Conservation (phyloP, 768 basidiomycete genomes). For the Russula brevipes region DNA sequence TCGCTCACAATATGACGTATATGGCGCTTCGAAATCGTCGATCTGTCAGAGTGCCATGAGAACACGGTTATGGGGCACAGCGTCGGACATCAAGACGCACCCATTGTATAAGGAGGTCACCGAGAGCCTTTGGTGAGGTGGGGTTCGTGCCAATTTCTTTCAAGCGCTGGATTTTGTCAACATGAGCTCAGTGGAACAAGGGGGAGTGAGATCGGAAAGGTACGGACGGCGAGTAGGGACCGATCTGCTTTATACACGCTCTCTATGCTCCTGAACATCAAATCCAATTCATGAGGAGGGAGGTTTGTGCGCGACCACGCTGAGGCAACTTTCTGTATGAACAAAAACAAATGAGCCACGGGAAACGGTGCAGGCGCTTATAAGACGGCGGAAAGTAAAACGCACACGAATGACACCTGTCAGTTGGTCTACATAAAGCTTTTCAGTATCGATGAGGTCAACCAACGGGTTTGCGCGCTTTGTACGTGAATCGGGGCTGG, state of each 20-base stretch:
- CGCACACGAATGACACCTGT: conserved; percentile 87
- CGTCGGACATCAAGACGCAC: conserved; percentile 43
- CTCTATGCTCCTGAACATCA: conserved; percentile 93
- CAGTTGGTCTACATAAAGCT: conserved; percentile 83
- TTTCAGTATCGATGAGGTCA: conserved; percentile 94
- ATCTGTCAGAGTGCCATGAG: conserved; percentile 50
- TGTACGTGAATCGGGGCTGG: conserved; percentile 40
- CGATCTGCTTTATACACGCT: conserved; percentile 90
- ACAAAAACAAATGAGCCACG: background rate
- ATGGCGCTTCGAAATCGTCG: conserved; percentile 84
- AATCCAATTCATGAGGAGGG: conserved; percentile 85
- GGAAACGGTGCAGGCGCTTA: conserved; percentile 2
- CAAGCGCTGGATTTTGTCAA: conserved; percentile 56
- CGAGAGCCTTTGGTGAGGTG: conserved; percentile 86
- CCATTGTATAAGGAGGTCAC: conserved; percentile 97
- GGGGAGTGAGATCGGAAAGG: conserved; percentile 2
- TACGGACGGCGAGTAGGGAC: conserved; percentile 61
- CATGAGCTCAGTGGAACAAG: conserved; percentile 17
- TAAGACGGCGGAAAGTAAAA: conserved; percentile 18
- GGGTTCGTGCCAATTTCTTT: conserved; percentile 93
- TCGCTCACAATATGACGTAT: conserved; percentile 70
- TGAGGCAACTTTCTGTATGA: conserved; percentile 81
- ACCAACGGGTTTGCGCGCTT: conserved; percentile 77
- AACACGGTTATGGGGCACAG: conserved; percentile 1
- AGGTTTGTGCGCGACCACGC: conserved; percentile 96